Evolutionary conservation across 768 basidiomycete species (phyloP), one percentile per base, ranked within the genome.

Genomic region (Chalciporus chontae): DNA sequence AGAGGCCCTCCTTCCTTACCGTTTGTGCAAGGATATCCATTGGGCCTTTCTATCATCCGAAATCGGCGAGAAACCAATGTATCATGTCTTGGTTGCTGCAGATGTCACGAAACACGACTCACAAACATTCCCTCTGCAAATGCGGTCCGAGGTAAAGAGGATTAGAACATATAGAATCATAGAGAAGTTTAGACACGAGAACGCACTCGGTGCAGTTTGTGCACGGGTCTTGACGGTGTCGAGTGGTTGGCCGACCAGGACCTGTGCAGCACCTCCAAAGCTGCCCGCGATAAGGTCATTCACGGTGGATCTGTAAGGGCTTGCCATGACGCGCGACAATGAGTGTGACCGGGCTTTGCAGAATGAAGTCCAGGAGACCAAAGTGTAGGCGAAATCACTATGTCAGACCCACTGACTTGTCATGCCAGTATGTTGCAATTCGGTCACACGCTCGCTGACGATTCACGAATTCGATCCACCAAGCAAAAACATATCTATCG

Each of bases 241-340:
- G 23, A 94, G 74, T 1, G 90, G 91, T 57, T 95, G 94, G 3
- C 94, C 93, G n/a, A 94, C 87, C 10, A 97, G 73, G 11, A 98
- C 94, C 60, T 98, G 95, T 0, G 90, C 85, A 2, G 93, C 93
- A n/a, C 95, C 95, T 27, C 84, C 94, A 7, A 91, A 78, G 65
- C 88, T 90, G 5, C 94, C 94, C 0, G 94, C 87, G 19, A 94
- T 68, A 24, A 97, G 80, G 62, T 91, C 90, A 58, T 92, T 90
- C 34, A 85, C 62, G 0, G 87, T 90, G 40, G 78, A 70, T n/a
- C 78, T 67, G 41, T 71, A 70, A 8, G 57, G 39, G 32, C 50
- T 56, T 15, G 62, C 24, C 62, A 63, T 65, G 37, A 24, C 13
- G 32, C n/a, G 18, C 14, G 14, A 23, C 29, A 14, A n/a, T 36